Base-by-base conservation (phyloP, 2,329 filamentous ascomycete species). In the Calonectria crousiana region DNA sequence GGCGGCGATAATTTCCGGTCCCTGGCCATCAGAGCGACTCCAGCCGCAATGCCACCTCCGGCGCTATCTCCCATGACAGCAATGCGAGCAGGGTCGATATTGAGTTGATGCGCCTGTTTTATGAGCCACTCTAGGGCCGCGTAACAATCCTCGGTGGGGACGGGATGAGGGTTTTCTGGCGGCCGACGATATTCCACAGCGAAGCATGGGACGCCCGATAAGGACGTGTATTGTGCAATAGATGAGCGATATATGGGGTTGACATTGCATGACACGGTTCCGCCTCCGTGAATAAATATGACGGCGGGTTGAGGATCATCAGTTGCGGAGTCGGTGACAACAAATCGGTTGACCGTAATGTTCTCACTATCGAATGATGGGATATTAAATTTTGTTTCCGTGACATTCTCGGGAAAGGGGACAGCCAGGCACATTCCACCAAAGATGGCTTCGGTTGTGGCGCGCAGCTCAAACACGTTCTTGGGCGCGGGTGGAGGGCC, bases 1-100 rank as follows among this genome's bases (percentile, higher is more conserved):
- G 71, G 68, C 4, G 74, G 74, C 0, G 62, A 68, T 1, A 75
- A n/a, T 3, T 62, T 51, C 26, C 23, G 10, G 44, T 75, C 74
- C 11, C 71, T 44, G 23, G 67, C 68, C 4, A 38, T 58, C 13
- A 75, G 56, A 0, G 74, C 49, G 34, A 75, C 10, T 18, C 26
- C 67, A 1, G 74, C 68, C 2, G 65, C 68, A 14, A 75, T 51
- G 8, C 71, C 44, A 14, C 74, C 74, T 1, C 74, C 74, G 26
- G 74, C 74, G 36, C 74, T 75, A 28, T 75, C 74, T n/a, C 74
- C 74, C 67, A 75, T 71, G n/a, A 75, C 52, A n/a, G 71, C 71
- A 34, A 75, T 69, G 1, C 74, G 67, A 23, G 23, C 38, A 0
- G 49, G 60, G 18, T 75, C 65, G 5, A 75, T 14, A 4, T 14